These are phyloP conservation scores for Eremochloa ophiuroides DNA, from an alignment of 176 grass and related monocot genomes.

Conservation along the genomic window DNA sequence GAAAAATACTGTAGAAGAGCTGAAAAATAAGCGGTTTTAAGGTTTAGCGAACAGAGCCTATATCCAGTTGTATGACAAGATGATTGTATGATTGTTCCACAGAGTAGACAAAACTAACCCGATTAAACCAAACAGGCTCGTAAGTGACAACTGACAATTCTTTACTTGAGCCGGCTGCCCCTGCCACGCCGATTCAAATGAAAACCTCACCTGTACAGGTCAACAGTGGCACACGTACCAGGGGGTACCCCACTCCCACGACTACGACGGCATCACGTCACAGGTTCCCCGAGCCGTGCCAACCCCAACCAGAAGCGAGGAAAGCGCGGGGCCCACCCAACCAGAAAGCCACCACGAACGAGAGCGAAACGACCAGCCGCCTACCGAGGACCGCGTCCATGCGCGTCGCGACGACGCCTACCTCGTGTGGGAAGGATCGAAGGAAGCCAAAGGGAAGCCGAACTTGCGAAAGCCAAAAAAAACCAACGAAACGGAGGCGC, in stretches of 20 bases:
- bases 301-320: background rate
- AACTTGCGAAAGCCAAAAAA: too few relatives aligned
- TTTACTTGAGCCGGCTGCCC: background rate
- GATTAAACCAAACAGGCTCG: background rate
- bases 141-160: background rate
- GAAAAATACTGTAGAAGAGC: too few relatives aligned
- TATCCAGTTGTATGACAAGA: too few relatives aligned
- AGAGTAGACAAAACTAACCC: background rate
- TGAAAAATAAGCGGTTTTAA: too few relatives aligned
- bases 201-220: slow-evolving; percentile 17
- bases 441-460: too few relatives aligned
- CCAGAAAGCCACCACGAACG: background rate
- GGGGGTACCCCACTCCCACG: too few relatives aligned
- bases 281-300: background rate
- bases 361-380: background rate
- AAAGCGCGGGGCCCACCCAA: background rate
- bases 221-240: background rate
- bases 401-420: background rate
- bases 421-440: background rate
- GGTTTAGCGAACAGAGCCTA: too few relatives aligned
- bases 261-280: background rate
- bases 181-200: background rate
- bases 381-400: slow-evolving; percentile 38
- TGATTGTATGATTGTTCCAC: too few relatives aligned
- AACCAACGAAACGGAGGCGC: too few relatives aligned